Evolutionary conservation across 805 yeast genomes (phyloP).

Genomic region (Candida pseudofarinosa): DNA sequence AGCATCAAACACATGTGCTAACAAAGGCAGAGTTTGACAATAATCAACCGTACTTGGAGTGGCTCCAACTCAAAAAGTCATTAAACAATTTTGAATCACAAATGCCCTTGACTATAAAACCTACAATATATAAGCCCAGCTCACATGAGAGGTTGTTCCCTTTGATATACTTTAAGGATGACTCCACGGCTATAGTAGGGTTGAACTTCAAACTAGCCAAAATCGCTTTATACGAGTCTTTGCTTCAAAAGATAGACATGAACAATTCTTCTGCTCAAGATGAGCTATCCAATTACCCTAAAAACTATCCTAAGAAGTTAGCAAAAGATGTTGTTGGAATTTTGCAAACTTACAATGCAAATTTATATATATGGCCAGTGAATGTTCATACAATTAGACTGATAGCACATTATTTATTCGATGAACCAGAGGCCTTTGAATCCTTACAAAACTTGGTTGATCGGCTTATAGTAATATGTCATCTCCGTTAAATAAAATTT

Average conservation of each 20-base stretch:
- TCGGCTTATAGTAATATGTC: slow-evolving; percentile 12
- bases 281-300: slow-evolving; percentile 21
- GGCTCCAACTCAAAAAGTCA: slow-evolving; percentile 22
- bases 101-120: slow-evolving; percentile 28
- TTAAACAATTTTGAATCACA: slow-evolving; percentile 26
- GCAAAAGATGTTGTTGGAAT: slow-evolving; percentile 38
- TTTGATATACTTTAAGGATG: slow-evolving; percentile 31
- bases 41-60: slow-evolving; percentile 20
- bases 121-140: slow-evolving; percentile 27
- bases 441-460: slow-evolving; percentile 18
- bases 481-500: slow-evolving; percentile 1
- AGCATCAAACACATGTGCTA: slow-evolving; percentile 20
- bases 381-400: slow-evolving; percentile 30
- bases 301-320: slow-evolving; percentile 19
- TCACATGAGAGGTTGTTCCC: slow-evolving; percentile 24
- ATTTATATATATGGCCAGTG: slow-evolving; percentile 30
- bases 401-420: slow-evolving; percentile 20
- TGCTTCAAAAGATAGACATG: slow-evolving; percentile 16
- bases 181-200: slow-evolving; percentile 28
- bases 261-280: slow-evolving; percentile 12
- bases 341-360: slow-evolving; percentile 32
- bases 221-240: slow-evolving; percentile 26
- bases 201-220: slow-evolving; percentile 28
- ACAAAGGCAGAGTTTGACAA: slow-evolving; percentile 21
- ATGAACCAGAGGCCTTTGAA: slow-evolving; percentile 17